Evolutionary conservation across 768 basidiomycete species (phyloP).

Genomic region (Tephrocybe sp.): DNA sequence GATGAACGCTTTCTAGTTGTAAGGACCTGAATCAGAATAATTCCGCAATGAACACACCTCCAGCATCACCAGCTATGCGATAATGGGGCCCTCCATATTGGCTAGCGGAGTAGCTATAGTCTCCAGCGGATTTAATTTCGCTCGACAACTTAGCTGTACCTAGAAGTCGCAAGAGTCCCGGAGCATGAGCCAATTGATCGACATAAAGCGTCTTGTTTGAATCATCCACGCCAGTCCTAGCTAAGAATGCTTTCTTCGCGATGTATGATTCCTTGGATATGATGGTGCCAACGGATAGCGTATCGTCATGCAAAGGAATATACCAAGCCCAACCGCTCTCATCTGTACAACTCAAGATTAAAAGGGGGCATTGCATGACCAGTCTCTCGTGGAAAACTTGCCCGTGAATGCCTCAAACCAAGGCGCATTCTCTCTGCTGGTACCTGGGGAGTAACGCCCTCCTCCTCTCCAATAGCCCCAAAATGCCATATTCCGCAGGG

Average conservation of each 20-base stretch:
- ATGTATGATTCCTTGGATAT: conserved; percentile 38
- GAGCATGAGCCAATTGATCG: conserved; percentile 33
- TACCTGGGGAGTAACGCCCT: conserved; percentile 41
- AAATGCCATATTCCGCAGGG: conserved; percentile 57
- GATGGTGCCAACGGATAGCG: conserved; percentile 50
- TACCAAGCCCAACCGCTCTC: conserved; percentile 59
- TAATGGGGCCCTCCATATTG: conserved; percentile 34
- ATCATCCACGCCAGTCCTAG: conserved; percentile 9
- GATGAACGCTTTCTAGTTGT: conserved; percentile 36
- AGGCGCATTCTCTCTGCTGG: conserved; percentile 42
- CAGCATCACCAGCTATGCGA: conserved; percentile 42
- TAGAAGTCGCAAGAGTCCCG: conserved; percentile 27
- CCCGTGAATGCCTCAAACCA: conserved; percentile 60
- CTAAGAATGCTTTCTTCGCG: conserved; percentile 28
- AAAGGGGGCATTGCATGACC: not conserved
- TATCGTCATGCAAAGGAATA: conserved; percentile 53
- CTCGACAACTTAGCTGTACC: conserved; percentile 29
- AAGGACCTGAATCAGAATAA: not conserved
- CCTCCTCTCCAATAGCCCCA: conserved; percentile 70
- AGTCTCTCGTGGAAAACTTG: conserved; percentile 17
- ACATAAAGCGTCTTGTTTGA: conserved; percentile 38
- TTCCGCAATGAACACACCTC: conserved; percentile 25
- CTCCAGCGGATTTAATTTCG: conserved; percentile 28
- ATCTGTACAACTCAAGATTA: conserved; percentile 29
- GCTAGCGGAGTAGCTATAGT: conserved; percentile 37